Evolutionary conservation across 331 rosid species (phyloP), one percentile per base, ranked within the genome.

Genomic region (Quercus phellos): DNA sequence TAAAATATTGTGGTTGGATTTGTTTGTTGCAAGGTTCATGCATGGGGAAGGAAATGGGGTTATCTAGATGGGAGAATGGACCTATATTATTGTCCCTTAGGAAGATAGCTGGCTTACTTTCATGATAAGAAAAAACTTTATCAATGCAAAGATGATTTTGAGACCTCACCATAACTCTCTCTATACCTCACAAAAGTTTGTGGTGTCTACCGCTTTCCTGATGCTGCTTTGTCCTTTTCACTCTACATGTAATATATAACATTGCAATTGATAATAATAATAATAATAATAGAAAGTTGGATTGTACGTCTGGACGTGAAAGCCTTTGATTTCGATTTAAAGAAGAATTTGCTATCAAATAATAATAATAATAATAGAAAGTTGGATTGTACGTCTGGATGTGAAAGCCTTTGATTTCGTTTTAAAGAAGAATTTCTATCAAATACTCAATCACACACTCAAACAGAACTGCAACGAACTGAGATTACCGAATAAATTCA

Each of bases 201-300:
- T 74, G 79, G 80, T 74, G 77, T 75, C 73, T 75, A 68, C 82
- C 68, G 61, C 74, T 68, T 77, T 54, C 26, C 51, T 83, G 72
- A 74, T 76, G 91, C 76, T 72, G 84, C 81, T 86, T 82, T 78
- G 93, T 92, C 90, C 84, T 73, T 85, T 86, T 90, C 90, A 87
- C 50, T 38, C 46, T 55, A 10, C 80, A 78, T 87, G 80, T 82
- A 89, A 35, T 38, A 11, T 84, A n/a, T 88, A 73, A 80, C 67
- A 63, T 84, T 85, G 87, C 77, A 80, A 61, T 27, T 63, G 13
- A 6, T 43, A 55, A 43, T 43, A 0, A 46, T 10, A 2, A 9
- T 3, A 50, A 43, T 2, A 56, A 46, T 46, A 46, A 10, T 43
- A 72, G 43, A 72, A 54, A 60, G 69, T 12, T 19, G 70, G 70